A percentile compares a stretch with the other conserved stretches of the same genome.
phyloP scores from a whole-genome alignment of 345 rosid species.

The Excoecaria cochinchinensis region DNA sequence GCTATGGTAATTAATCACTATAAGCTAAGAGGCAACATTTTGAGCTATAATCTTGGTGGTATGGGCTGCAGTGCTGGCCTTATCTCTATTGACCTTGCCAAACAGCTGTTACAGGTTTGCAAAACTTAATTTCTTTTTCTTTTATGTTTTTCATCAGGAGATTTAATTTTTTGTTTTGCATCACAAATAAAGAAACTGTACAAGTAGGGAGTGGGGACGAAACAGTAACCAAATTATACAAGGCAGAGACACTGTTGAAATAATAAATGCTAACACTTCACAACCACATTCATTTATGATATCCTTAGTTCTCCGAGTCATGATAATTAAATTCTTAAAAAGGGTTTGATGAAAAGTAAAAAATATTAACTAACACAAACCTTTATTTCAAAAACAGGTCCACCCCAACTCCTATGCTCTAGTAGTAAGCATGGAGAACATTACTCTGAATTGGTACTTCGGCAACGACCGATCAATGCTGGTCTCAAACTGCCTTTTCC shows the following conservation, averaged over 20 bases:
- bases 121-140: neutral
- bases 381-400: slow-evolving; percentile 39
- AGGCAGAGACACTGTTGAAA: neutral
- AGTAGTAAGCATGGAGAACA: slow-evolving; percentile 93
- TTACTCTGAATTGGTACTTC: slow-evolving; percentile 80
- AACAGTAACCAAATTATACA: neutral
- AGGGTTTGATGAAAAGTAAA: too few species aligned
- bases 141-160: too few species aligned
- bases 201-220: too few species aligned
- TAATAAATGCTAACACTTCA: neutral
- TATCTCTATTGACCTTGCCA: slow-evolving; percentile 67
- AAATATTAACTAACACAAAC: too few species aligned
- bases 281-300: neutral
- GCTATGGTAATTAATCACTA: slow-evolving; percentile 66
- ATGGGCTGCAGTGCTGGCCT: slow-evolving; percentile 82
- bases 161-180: too few species aligned
- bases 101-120: slow-evolving; percentile 57
- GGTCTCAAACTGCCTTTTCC: slow-evolving; percentile 86
- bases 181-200: too few species aligned
- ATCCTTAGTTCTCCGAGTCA: neutral
- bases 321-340: neutral
- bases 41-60: slow-evolving; percentile 66
- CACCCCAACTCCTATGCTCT: slow-evolving; percentile 84
- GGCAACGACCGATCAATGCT: slow-evolving; percentile 96
- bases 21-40: slow-evolving; percentile 66